Evolutionary conservation across 83 land plant species (phyloP).

Genomic region (Isoetes engelmannii): DNA sequence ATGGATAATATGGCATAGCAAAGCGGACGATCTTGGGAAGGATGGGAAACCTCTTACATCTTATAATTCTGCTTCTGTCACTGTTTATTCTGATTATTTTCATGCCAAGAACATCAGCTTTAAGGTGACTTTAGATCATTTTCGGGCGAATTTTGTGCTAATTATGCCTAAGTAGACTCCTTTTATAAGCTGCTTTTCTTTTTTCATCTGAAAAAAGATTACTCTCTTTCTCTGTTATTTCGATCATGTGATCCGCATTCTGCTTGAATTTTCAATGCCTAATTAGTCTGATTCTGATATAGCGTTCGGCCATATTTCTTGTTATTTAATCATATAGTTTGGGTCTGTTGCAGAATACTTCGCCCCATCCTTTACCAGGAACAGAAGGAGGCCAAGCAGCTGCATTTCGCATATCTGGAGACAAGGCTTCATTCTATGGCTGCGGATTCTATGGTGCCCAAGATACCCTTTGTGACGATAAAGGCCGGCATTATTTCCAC

Average conservation of each 20-base stretch:
- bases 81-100: conserved; percentile 58
- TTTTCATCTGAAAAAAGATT: too few species aligned
- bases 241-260: too few species aligned
- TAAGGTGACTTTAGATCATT: conserved; percentile 27
- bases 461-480: conserved; percentile 61
- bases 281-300: too few species aligned
- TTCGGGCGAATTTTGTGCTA: too few species aligned
- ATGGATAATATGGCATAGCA: conserved; percentile 45
- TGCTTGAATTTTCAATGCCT: too few species aligned
- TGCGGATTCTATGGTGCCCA: conserved; percentile 67
- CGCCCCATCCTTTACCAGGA: conserved; percentile 49
- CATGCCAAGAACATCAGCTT: conserved; percentile 55
- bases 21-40: conserved; percentile 34
- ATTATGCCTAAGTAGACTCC: too few species aligned
- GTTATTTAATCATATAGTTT: too few species aligned
- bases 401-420: conserved; percentile 46
- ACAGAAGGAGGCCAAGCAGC: conserved; percentile 53
- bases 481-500: conserved; percentile 50
- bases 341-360: conserved; percentile 35
- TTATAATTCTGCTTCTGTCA: conserved; percentile 41
- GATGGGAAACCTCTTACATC: conserved; percentile 46
- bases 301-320: too few species aligned
- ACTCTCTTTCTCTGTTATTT: too few species aligned
- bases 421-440: conserved; percentile 50
- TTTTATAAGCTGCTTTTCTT: too few species aligned